Evolutionary conservation across 108 stramenopile genomes (phyloP).

Genomic region (Ochromonas danica): DNA sequence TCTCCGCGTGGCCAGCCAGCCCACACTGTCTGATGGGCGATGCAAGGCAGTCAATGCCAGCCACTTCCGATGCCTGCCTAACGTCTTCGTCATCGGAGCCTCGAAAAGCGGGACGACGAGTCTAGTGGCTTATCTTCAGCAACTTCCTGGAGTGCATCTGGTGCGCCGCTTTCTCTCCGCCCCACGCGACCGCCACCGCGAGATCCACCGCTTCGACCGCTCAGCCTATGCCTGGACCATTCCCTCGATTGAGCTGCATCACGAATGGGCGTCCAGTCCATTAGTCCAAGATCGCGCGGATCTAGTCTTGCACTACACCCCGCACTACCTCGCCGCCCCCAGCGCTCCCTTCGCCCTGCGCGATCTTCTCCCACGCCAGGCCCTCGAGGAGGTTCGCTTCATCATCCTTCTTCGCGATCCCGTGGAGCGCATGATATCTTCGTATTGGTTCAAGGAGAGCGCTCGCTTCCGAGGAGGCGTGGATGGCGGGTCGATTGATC

Average conservation of each 20-base stretch:
- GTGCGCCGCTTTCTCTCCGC: not conserved
- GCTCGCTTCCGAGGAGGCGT: not conserved
- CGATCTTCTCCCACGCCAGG: not conserved
- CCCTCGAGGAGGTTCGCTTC: not conserved
- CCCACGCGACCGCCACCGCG: not conserved
- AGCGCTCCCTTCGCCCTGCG: not conserved
- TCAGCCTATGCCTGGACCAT: not conserved
- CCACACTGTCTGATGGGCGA: not conserved
- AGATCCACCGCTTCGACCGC: slow-evolving; percentile 30
- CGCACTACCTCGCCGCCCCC: slow-evolving; percentile 24
- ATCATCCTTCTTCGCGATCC: slow-evolving; percentile 10
- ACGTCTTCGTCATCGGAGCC: slow-evolving; percentile 23
- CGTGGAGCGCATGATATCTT: slow-evolving; percentile 9
- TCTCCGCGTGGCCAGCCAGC: not conserved
- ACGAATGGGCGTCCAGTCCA: slow-evolving; percentile 11
- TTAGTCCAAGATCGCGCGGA: not conserved
- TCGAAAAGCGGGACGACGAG: slow-evolving; percentile 24
- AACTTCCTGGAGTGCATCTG: not conserved
- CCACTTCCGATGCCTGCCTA: slow-evolving; percentile 2
- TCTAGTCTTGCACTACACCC: slow-evolving; percentile 19
- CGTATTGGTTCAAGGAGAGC: slow-evolving; percentile 35
- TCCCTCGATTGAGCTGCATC: not conserved
- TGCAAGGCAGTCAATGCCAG: not conserved
- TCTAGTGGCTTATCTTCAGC: not conserved
- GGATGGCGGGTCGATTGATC: not conserved